Evolutionary conservation across 306 rosid genomes (phyloP).

Genomic region (Hippophae gyantsensis): DNA sequence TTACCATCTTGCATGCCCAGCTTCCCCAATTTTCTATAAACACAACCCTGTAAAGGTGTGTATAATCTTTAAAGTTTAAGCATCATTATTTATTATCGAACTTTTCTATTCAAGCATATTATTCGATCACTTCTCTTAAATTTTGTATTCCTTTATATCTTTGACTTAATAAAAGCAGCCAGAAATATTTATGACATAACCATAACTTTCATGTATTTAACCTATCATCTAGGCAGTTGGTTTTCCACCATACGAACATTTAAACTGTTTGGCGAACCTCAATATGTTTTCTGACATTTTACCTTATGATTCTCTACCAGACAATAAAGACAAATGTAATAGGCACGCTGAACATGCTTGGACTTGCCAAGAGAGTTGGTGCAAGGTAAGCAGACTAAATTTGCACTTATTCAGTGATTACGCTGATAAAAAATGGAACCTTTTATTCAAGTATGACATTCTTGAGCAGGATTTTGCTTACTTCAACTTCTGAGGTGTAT

Average conservation of each 20-base stretch:
- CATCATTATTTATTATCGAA: no score
- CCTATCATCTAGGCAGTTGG: no score
- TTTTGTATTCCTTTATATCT: no score
- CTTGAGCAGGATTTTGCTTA: constrained; percentile 76
- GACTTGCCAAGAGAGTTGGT: constrained; percentile 97
- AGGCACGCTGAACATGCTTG: constrained; percentile 95
- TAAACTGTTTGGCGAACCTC: no score
- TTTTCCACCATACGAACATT: no score
- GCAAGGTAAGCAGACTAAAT: constrained; percentile 52
- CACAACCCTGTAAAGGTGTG: constrained; percentile 94
- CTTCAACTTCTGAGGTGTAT: constrained; percentile 94
- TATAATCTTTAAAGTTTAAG: background rate
- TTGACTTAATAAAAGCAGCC: no score
- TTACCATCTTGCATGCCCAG: constrained; percentile 96
- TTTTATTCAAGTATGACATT: constrained; percentile 2
- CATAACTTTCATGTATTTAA: no score
- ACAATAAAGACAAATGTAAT: constrained; percentile 95
- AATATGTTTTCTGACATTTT: constrained; percentile 2
- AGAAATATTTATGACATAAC: no score
- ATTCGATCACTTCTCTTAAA: no score
- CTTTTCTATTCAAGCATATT: no score
- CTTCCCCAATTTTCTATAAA: constrained; percentile 95
- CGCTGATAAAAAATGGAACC: no score
- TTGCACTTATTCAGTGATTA: background rate
- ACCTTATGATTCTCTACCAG: constrained; percentile 35